Base-by-base conservation (phyloP, 257 asterid species). In the Przewalskia tangutica region DNA sequence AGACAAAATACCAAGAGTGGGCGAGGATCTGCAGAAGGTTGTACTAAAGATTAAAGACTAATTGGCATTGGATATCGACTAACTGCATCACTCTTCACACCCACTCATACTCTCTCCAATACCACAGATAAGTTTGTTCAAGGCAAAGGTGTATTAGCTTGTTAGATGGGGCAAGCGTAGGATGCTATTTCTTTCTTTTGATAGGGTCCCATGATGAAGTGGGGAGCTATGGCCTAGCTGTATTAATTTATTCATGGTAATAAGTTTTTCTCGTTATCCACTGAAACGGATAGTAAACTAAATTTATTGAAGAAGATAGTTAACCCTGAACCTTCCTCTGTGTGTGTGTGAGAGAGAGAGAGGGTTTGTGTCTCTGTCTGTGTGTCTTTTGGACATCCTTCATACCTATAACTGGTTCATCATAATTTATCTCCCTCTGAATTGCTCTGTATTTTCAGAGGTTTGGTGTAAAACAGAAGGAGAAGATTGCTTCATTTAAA, bases 381-480 rank as follows among this genome's bases (percentile, higher is more conserved):
- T 40, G 34, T 42, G 77, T 70, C 56, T 71, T 46, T 46, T 71
- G 59, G 58, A 44, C 58, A 44, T 70, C 78, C 78, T 70, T 70
- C 78, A 70, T 70, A 70, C 56, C 59, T 73, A 48, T 73, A 27
- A 48, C 42, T 23, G 20, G 23, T 50, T 48, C 80, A 48, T 75
- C 80, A 75, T 70, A 27, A 48, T 65, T 71, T 73, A 84, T 56
- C 38, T 73, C 54, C 81, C 34, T 71, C 27, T 81, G 68, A 64
- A 83, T 83, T 83, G 76, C 79, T 38, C 81, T 66, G 85, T 63
- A 76, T 85, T 82, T 85, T 64, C 91, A 95, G 98, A 95, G 99
- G 85, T 95, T 94, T 91, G 98, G 98, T 3, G 99, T 95, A 46
- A 94, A 95, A 85, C 98, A 95, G 86, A 95, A 94, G 91, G 98